Evolutionary conservation across 2,329 filamentous ascomycete species (phyloP), one percentile per base, ranked within the genome.

Genomic region (Arthrocladium fulminans): DNA sequence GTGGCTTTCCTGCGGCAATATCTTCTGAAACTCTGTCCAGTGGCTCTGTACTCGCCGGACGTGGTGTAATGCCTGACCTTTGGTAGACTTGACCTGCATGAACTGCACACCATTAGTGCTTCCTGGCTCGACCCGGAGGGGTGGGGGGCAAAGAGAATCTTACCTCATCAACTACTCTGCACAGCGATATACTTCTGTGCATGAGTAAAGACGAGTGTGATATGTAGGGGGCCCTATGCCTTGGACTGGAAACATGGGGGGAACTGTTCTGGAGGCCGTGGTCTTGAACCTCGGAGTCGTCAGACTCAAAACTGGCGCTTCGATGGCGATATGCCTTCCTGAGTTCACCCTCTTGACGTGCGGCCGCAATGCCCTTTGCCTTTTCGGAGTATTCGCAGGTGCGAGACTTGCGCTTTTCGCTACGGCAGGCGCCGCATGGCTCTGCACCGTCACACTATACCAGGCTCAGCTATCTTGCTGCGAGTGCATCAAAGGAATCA

Each of bases 321-420:
- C 13, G 7, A 35, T 35, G 32, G 32, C 32, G 39, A 25, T 8
- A 15, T 24, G 13, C 20, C 27, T 19, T 44, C 5, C 9, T 30
- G 15, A 13, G 2, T 13, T 44, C 25, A 8, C 19, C 19, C 22
- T 30, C 41, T 39, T n/a, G 24, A 27, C 23, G 44, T 2, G 44
- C 32, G 17, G 22, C 27, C 6, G 44, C 44, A n/a, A 27, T 15
- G 10, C 29, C 12, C n/a, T 39, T 15, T 12, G 32, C 32, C 34
- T 47, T 38, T 20, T 39, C 32, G 7, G 32, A 34, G 24, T 47
- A 47, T 29, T 24, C 34, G 20, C 44, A 47, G 15, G 32, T 37
- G 19, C 34, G 32, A 20, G 44, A 17, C 32, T 47, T 47, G 22
- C 42, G 42, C 24, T 47, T 47, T n/a, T 47, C 44, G 22, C 20